These are phyloP conservation scores for Tetraselmis striata DNA, from an alignment of 139 green algal genomes.

Conservation along the genomic window DNA sequence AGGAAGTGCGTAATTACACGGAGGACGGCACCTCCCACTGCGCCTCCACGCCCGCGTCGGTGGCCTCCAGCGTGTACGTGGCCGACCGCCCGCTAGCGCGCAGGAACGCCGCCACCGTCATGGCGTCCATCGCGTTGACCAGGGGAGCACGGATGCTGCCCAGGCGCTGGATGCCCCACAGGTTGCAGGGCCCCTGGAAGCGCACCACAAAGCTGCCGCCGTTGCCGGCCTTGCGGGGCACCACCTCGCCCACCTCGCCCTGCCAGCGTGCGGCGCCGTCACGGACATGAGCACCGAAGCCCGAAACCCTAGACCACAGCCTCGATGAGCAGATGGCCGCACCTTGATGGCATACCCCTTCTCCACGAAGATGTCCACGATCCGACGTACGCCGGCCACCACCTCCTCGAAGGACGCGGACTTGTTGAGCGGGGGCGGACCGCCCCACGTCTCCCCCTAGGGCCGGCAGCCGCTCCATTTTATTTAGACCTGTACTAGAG, in stretches of 20 bases:
- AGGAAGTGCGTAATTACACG: no score
- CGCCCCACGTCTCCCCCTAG: neutral
- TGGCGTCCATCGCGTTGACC: neutral
- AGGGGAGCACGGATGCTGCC: neutral
- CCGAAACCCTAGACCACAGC: no score
- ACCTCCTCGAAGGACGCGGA: neutral
- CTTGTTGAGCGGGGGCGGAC: neutral
- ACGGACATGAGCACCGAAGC: no score
- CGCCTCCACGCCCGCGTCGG: neutral
- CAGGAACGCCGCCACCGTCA: neutral
- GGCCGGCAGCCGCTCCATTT: no score
- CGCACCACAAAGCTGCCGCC: neutral
- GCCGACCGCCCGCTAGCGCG: neutral
- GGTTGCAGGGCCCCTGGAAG: neutral
- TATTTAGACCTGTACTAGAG: no score
- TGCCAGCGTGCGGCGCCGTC: no score
- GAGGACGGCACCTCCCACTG: neutral
- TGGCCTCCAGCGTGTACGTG: neutral
- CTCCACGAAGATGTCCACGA: neutral
- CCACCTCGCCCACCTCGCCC: neutral
- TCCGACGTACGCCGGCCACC: neutral
- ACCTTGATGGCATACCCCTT: neutral
- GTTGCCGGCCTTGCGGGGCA: neutral
- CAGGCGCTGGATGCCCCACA: neutral
- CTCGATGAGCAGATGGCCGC: no score